phyloP scores from a whole-genome alignment of 2,329 filamentous ascomycete genomes.

The Septoria petroselini region DNA sequence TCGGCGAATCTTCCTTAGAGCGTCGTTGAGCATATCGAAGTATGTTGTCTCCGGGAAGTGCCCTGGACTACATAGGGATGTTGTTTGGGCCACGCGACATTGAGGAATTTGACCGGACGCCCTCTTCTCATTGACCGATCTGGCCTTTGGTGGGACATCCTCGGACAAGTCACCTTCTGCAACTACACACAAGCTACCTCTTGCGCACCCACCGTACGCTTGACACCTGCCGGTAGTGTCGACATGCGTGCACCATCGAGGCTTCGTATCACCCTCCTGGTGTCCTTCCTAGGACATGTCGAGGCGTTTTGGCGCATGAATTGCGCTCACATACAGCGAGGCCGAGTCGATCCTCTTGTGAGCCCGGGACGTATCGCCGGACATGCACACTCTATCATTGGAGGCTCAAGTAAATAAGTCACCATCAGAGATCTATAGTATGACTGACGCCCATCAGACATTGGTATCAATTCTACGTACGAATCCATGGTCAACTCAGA shows the following conservation, averaged over 20 bases:
- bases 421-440: neutral
- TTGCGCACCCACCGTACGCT: neutral
- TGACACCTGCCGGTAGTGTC: neutral
- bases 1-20: neutral
- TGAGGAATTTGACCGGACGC: conserved; percentile 14
- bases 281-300: conserved; percentile 20
- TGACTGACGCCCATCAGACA: conserved; percentile 43
- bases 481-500: conserved; percentile 57
- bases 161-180: too few relatives aligned
- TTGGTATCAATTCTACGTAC: conserved; percentile 61
- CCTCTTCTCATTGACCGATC: neutral
- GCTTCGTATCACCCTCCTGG: conserved; percentile 11
- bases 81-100: conserved; percentile 17
- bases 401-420: conserved; percentile 33
- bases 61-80: neutral
- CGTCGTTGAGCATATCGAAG: too few relatives aligned
- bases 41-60: too few relatives aligned
- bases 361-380: conserved; percentile 35
- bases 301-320: conserved; percentile 40
- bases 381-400: conserved; percentile 38
- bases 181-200: too few relatives aligned
- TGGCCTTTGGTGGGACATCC: too few relatives aligned
- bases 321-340: conserved; percentile 37
- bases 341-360: conserved; percentile 40
- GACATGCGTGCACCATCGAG: conserved; percentile 17